Evolutionary conservation across 495 filamentous ascomycete species (phyloP).

Genomic region (Lindgomyces ingoldianus): DNA sequence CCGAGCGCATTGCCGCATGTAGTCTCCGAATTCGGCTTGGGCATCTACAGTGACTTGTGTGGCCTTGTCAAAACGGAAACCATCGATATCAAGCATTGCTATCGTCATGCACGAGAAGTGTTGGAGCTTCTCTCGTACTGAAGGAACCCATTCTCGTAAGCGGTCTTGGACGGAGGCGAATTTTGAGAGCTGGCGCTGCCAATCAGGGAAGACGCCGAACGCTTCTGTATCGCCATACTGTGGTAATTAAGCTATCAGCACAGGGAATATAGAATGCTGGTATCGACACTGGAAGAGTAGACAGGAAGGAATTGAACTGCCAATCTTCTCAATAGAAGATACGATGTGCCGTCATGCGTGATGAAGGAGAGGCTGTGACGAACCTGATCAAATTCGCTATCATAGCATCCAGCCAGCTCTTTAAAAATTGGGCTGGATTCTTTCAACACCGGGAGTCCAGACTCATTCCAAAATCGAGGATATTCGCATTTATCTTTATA

Average conservation of each 20-base stretch:
- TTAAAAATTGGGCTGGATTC: constrained; percentile 44
- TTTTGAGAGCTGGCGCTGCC: constrained; percentile 68
- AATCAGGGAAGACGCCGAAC: constrained; percentile 69
- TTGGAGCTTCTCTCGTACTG: constrained; percentile 59
- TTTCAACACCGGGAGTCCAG: constrained; percentile 55
- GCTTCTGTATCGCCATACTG: constrained; percentile 70
- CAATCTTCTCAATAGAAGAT: too few species aligned
- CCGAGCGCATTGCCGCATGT: constrained; percentile 48
- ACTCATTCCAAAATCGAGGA: constrained; percentile 67
- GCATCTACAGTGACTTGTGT: constrained; percentile 52
- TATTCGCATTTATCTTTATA: constrained; percentile 64
- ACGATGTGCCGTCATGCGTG: too few species aligned
- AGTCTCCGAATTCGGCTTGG: constrained; percentile 49
- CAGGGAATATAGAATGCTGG: too few species aligned
- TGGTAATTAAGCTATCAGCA: not conserved
- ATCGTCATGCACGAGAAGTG: constrained; percentile 59
- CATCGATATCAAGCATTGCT: constrained; percentile 53
- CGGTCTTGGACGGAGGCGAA: constrained; percentile 76
- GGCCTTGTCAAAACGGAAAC: constrained; percentile 54
- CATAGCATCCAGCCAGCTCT: constrained; percentile 59
- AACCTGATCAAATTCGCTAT: constrained; percentile 66
- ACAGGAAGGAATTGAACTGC: too few species aligned
- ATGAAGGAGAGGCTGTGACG: not conserved
- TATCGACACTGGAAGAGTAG: too few species aligned
- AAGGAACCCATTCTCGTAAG: constrained; percentile 68